Percentiles rank a stretch among this genome's conserved stretches.
These are phyloP conservation scores for Aureobasidium pullulans DNA, from an alignment of 2,329 filamentous ascomycete species.

Conservation along the genomic window DNA sequence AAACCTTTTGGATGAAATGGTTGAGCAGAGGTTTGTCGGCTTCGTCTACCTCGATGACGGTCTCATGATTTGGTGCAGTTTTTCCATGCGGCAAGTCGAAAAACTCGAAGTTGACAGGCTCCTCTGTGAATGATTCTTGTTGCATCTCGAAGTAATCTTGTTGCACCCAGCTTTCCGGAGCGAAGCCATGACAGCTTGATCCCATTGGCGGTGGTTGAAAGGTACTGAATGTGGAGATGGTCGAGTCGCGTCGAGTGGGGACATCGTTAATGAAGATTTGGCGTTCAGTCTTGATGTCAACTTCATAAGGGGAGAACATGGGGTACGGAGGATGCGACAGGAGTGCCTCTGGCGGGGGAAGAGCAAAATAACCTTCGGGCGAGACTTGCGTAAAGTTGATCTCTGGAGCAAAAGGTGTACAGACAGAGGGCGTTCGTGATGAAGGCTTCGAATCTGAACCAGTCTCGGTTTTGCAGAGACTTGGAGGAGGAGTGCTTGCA, in stretches of 20 bases:
- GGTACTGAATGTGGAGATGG: conserved; percentile 88
- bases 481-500: conserved; percentile 59
- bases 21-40: conserved; percentile 79
- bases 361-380: conserved; percentile 51
- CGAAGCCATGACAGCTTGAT: conserved; percentile 55
- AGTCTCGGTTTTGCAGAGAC: conserved; percentile 71
- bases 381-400: conserved; percentile 59
- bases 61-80: conserved; percentile 55
- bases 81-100: conserved; percentile 72
- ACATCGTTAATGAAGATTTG: conserved; percentile 92
- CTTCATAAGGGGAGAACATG: conserved; percentile 74
- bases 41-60: conserved; percentile 77
- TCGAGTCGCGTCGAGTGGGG: conserved; percentile 75
- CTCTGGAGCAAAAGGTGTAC: conserved; percentile 64
- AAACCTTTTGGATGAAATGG: conserved; percentile 82
- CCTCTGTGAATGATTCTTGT: conserved; percentile 56
- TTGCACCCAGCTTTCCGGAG: conserved; percentile 62
- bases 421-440: conserved; percentile 69
- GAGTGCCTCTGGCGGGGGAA: conserved; percentile 45
- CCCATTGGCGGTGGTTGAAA: conserved; percentile 70
- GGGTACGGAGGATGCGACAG: conserved; percentile 45
- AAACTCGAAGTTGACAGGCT: conserved; percentile 62
- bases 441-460: conserved; percentile 68
- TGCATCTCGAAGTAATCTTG: conserved; percentile 62
- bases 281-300: conserved; percentile 91